phyloP scores from a whole-genome alignment of 345 rosid genomes.

The Brassica incana region DNA sequence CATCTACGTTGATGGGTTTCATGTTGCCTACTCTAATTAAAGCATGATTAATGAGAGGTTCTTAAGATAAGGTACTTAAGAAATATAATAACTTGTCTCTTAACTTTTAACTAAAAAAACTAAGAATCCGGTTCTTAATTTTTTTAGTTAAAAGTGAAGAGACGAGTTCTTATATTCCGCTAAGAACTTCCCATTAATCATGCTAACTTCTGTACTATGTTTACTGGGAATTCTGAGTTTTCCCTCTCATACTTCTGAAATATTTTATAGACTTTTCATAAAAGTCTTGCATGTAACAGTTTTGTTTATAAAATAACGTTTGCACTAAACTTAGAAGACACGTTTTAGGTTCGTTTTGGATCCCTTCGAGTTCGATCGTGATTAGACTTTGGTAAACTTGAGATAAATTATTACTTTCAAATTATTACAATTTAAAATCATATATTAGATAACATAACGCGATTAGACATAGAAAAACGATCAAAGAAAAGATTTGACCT shows the following conservation, averaged over 20 bases:
- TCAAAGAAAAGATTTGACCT: slow-evolving; percentile 20
- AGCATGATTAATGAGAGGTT: no score
- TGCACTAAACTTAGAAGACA: not conserved
- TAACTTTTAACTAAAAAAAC: no score
- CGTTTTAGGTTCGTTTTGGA: not conserved
- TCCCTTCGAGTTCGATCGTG: not conserved
- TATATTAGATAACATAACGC: slow-evolving; percentile 29
- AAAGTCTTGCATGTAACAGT: no score
- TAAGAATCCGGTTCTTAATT: no score
- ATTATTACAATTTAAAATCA: slow-evolving; percentile 24
- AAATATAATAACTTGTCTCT: no score
- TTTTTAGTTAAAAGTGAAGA: no score
- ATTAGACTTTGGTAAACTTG: not conserved
- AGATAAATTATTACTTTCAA: slow-evolving; percentile 2
- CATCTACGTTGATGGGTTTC: not conserved
- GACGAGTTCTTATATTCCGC: no score
- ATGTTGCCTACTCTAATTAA: not conserved
- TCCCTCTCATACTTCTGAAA: not conserved
- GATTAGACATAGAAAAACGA: slow-evolving; percentile 8
- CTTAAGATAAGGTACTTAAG: no score
- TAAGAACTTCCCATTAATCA: no score
- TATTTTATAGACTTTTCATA: no score
- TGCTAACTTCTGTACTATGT: not conserved
- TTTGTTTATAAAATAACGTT: not conserved
- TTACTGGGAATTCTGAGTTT: not conserved